Conservation (phyloP, 305 asterid genomes). For the Solanum hybrid region DNA sequence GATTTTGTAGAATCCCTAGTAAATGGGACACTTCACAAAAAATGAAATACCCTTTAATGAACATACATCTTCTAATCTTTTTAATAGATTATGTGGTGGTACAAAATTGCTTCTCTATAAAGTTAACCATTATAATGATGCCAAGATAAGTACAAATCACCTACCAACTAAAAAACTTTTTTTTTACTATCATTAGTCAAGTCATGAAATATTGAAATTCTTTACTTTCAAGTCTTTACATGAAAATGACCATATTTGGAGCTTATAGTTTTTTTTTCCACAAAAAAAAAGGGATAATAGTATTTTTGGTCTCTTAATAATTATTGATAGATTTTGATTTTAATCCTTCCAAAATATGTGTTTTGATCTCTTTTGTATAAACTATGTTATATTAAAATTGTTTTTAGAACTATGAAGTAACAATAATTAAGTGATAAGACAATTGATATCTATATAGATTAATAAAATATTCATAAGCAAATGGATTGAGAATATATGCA, state of each 20-base stretch:
- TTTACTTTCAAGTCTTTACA: background rate
- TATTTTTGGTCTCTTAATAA: background rate
- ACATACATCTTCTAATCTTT: background rate
- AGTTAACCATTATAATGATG: constrained; percentile 1
- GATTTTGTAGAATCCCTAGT: background rate
- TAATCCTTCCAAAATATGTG: background rate
- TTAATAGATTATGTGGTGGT: background rate
- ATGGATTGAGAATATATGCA: background rate
- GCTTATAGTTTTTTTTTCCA: background rate
- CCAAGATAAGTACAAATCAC: background rate
- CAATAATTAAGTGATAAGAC: background rate
- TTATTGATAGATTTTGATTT: background rate
- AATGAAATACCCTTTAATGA: background rate
- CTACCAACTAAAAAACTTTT: background rate
- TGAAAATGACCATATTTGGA: background rate
- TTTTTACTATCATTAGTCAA: background rate
- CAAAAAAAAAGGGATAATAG: background rate
- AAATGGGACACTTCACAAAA: background rate
- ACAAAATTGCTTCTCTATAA: background rate
- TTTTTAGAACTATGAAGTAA: background rate
- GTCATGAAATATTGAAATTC: background rate
- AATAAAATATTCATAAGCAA: background rate
- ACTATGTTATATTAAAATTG: background rate
- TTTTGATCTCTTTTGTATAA: background rate
- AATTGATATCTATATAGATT: background rate